phyloP scores from a whole-genome alignment of 2,329 filamentous ascomycete genomes.

The Sporothrix luriei region DNA sequence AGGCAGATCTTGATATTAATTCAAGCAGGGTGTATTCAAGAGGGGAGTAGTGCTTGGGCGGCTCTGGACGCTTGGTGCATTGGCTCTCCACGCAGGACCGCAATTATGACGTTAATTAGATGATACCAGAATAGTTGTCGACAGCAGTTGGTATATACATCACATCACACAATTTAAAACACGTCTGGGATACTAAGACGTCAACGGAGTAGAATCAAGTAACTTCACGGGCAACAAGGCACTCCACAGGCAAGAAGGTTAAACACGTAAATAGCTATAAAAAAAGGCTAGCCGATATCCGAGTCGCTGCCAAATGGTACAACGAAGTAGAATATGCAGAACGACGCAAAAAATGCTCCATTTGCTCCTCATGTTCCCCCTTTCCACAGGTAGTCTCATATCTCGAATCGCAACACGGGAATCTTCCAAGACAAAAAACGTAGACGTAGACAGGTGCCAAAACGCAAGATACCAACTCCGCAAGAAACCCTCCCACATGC shows the following conservation, averaged over 20 bases:
- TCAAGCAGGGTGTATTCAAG: no score
- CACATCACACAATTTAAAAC: no score
- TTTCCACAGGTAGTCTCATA: slow-evolving; percentile 20
- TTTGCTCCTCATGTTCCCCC: slow-evolving; percentile 29
- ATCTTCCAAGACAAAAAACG: slow-evolving; percentile 30
- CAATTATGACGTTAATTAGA: no score
- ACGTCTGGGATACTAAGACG: no score
- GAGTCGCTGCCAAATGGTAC: slow-evolving; percentile 31
- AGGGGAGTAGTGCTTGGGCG: no score
- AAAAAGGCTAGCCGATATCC: slow-evolving; percentile 27
- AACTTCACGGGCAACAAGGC: background rate
- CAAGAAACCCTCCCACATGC: slow-evolving; percentile 32
- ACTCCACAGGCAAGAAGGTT: background rate
- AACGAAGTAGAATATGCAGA: slow-evolving; percentile 30
- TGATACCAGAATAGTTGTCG: no score
- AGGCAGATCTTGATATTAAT: no score
- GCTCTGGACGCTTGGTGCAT: no score
- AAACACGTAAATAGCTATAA: slow-evolving; percentile 26
- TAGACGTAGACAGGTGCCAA: background rate
- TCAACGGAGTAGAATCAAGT: background rate
- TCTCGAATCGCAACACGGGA: slow-evolving; percentile 35
- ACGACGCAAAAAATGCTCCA: slow-evolving; percentile 32
- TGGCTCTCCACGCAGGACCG: no score
- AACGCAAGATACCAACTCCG: slow-evolving; percentile 34
- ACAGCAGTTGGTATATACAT: no score